These are phyloP conservation scores for Barnettozyma californica DNA, from an alignment of 805 yeast genomes.

Conservation along the genomic window DNA sequence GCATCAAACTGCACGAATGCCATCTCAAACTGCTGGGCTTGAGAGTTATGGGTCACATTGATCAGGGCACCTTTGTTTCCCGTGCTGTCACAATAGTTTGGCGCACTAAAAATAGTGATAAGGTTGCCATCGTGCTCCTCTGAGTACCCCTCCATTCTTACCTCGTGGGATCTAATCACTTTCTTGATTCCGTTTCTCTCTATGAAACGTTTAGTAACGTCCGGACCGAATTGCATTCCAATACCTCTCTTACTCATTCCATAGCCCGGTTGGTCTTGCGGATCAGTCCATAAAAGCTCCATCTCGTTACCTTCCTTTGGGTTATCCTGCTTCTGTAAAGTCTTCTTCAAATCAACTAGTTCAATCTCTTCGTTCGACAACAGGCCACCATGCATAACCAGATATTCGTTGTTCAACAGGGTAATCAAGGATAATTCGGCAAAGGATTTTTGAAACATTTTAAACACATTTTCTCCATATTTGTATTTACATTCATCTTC, in stretches of 20 bases:
- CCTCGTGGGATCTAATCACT: conserved; percentile 92
- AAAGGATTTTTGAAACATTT: conserved; percentile 81
- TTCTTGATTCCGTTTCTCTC: conserved; percentile 65
- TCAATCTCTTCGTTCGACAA: conserved; percentile 72
- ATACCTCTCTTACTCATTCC: conserved; percentile 90
- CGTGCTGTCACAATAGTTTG: conserved; percentile 91
- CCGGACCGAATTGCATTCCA: conserved; percentile 96
- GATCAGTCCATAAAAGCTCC: conserved; percentile 98
- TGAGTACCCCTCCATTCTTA: conserved; percentile 86
- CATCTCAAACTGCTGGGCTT: conserved; percentile 33
- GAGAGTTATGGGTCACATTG: conserved; percentile 44
- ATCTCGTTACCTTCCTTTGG: conserved; percentile 88
- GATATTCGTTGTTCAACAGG: conserved; percentile 67
- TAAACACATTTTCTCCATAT: conserved; percentile 74
- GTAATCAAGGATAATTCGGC: conserved; percentile 83
- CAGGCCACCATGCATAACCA: conserved; percentile 94
- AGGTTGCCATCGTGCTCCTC: conserved; percentile 81
- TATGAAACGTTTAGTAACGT: conserved; percentile 78
- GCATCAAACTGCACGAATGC: conserved; percentile 64
- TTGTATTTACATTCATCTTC: conserved; percentile 93
- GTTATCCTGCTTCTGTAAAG: conserved; percentile 79
- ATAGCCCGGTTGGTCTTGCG: conserved; percentile 73
- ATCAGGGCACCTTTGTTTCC: conserved; percentile 90
- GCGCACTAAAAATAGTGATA: conserved; percentile 96
- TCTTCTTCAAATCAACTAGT: conserved; percentile 65